Base-by-base conservation (phyloP, 148 eudicot species). In the Pouteria glomerata region DNA sequence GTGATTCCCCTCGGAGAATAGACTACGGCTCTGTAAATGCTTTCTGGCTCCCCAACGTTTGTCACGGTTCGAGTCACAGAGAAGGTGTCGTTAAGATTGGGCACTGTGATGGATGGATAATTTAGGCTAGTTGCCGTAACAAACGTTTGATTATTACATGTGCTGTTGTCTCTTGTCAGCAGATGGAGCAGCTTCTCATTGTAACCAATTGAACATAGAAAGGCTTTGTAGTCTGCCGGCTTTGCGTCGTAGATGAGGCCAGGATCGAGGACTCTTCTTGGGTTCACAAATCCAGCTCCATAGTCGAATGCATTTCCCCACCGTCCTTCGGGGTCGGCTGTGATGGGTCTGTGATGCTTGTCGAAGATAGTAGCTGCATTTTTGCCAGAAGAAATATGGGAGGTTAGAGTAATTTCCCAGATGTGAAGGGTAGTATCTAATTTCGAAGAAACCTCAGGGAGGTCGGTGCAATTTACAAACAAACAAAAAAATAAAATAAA, bases 141-240 rank as follows among this genome's bases (percentile, higher is more conserved):
- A 35, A 79, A 69, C 45, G 78, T 42, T 65, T 70, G 73, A 58
- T 74, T n/a, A n/a, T n/a, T 47, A 69, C 88, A 85, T 2, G 83
- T 82, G 78, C 88, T 82, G 70, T 79, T 79, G 75, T 85, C 83
- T 70, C 77, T 53, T 30, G 88, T 85, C 35, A 85, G 73, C 77
- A 74, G 74, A 26, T 44, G 79, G 34, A 85, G 68, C 16, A 63
- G 55, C 63, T 75, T 79, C 53, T 79, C 78, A 11, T n/a, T 63
- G 58, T 85, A 82, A 57, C 88, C 85, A 0, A 82, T 79, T 50
- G 88, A 79, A 53, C 88, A 85, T 16, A 85, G 88, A 56, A 85
- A 85, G 31, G 82, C 74, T 72, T 73, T 85, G 69, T 82, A 85
- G 66, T 85, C 85, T 64, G 73, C 15, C 44, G 85, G 68, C 52